Conservation (phyloP, 495 filamentous ascomycete species). For the Aspergillus bridgeri region DNA sequence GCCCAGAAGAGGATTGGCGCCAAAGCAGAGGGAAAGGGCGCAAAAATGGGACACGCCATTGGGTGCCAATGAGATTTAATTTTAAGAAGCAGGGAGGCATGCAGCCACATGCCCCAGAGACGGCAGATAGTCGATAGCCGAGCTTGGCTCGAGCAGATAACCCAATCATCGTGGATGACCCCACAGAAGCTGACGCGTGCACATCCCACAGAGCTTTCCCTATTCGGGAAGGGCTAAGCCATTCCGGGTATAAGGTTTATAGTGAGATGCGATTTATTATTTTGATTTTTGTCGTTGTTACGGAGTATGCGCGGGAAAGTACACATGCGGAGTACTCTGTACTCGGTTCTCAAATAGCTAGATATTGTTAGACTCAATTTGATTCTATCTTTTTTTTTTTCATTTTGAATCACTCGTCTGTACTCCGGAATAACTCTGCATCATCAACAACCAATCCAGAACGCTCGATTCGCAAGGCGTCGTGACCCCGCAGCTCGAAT, state of each 20-base stretch:
- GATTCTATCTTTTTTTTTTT: too few relatives aligned
- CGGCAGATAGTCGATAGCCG: conserved; percentile 51
- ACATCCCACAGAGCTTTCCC: conserved; percentile 28
- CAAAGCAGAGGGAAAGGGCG: neutral
- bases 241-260: conserved; percentile 9
- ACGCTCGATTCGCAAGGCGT: neutral
- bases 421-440: too few relatives aligned
- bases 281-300: neutral
- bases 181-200: conserved; percentile 44
- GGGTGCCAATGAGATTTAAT: conserved; percentile 5
- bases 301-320: too few relatives aligned
- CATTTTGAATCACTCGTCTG: too few relatives aligned
- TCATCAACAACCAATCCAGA: neutral
- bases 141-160: conserved; percentile 37
- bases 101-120: conserved; percentile 24
- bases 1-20: neutral
- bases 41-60: conserved; percentile 4
- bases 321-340: neutral
- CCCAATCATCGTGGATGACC: conserved; percentile 26
- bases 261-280: conserved; percentile 6
- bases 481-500: conserved; percentile 32
- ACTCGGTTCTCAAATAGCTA: neutral
- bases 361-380: too few relatives aligned
- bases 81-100: conserved; percentile 14
- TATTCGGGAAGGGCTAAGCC: conserved; percentile 7